Evolutionary conservation across 495 filamentous ascomycete genomes (phyloP).

Genomic region (Penicillium canariense): DNA sequence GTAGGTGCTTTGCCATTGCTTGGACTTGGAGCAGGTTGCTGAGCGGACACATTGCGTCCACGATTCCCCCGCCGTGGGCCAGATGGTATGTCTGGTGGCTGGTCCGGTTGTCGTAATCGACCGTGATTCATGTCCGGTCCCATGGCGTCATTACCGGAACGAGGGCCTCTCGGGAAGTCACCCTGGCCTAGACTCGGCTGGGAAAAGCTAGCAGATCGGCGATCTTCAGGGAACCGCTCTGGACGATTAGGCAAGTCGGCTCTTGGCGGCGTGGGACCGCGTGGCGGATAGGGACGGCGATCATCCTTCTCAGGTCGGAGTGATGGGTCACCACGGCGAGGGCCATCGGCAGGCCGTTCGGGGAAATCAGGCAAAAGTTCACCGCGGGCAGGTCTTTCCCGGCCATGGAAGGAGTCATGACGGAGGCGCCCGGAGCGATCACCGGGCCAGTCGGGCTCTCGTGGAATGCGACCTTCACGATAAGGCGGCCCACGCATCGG

Average conservation of each 20-base stretch:
- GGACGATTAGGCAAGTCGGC: conserved; percentile 37
- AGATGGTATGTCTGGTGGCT: conserved; percentile 60
- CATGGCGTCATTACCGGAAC: conserved; percentile 28
- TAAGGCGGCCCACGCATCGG: conserved; percentile 40
- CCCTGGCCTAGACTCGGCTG: conserved; percentile 27
- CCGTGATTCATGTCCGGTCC: conserved; percentile 54
- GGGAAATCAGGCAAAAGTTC: conserved; percentile 38
- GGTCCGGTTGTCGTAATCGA: conserved; percentile 53
- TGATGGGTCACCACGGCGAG: conserved; percentile 33
- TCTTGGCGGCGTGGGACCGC: conserved; percentile 32
- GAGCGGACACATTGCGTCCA: conserved; percentile 28
- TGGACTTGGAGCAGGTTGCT: conserved; percentile 23
- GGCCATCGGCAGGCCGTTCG: conserved; percentile 31
- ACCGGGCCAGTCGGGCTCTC: conserved; percentile 37
- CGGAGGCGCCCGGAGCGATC: conserved; percentile 39
- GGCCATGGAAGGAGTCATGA: conserved; percentile 30
- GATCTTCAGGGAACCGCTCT: conserved; percentile 40
- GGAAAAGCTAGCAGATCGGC: conserved; percentile 26
- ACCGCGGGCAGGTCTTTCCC: conserved; percentile 33
- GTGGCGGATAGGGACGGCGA: conserved; percentile 26
- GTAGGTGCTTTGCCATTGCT: conserved; percentile 23
- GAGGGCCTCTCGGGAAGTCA: conserved; percentile 42
- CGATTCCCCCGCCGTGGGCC: conserved; percentile 58
- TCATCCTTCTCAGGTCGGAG: conserved; percentile 38
- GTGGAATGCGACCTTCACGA: conserved; percentile 33